Percentiles rank a stretch among this genome's conserved stretches.
phyloP scores from a whole-genome alignment of 2,329 filamentous ascomycete genomes.

The Hypomyces rosellus region DNA sequence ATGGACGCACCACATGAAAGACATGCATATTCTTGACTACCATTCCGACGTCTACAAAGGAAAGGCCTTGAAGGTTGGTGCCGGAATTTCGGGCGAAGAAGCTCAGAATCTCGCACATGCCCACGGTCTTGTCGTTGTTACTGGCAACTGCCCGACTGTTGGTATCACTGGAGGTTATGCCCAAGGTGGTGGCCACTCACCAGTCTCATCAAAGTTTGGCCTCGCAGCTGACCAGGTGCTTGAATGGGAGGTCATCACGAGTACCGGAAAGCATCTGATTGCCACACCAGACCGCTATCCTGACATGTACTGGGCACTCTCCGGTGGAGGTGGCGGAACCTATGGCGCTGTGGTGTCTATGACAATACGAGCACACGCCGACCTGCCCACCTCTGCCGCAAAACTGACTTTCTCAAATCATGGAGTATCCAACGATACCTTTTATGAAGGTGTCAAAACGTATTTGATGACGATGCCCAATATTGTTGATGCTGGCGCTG shows the following conservation, averaged over 20 bases:
- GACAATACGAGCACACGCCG: slow-evolving; percentile 5
- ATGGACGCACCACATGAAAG: slow-evolving; percentile 35
- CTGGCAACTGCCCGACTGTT: slow-evolving; percentile 50
- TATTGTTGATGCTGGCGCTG: background rate
- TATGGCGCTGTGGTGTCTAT: slow-evolving; percentile 8
- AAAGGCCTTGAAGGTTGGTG: slow-evolving; percentile 45
- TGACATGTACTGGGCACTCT: slow-evolving; percentile 59
- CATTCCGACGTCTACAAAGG: slow-evolving; percentile 41
- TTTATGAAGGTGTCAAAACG: background rate
- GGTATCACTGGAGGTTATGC: slow-evolving; percentile 54
- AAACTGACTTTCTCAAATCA: slow-evolving; percentile 4
- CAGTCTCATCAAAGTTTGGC: slow-evolving; percentile 48
- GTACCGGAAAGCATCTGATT: slow-evolving; percentile 40
- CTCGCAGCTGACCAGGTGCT: slow-evolving; percentile 55
- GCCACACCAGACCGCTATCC: slow-evolving; percentile 41
- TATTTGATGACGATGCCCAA: background rate
- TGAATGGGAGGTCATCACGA: slow-evolving; percentile 49
- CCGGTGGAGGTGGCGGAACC: slow-evolving; percentile 42
- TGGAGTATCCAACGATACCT: slow-evolving; percentile 1
- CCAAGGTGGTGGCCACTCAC: slow-evolving; percentile 54
- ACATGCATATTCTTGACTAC: slow-evolving; percentile 32
- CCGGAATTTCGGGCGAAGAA: slow-evolving; percentile 46
- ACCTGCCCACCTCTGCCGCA: background rate
- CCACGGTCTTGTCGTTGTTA: slow-evolving; percentile 42
- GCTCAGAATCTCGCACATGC: slow-evolving; percentile 37